Base-by-base conservation (phyloP, 2,329 filamentous ascomycete species). In the Dendrostoma leiphaemia region DNA sequence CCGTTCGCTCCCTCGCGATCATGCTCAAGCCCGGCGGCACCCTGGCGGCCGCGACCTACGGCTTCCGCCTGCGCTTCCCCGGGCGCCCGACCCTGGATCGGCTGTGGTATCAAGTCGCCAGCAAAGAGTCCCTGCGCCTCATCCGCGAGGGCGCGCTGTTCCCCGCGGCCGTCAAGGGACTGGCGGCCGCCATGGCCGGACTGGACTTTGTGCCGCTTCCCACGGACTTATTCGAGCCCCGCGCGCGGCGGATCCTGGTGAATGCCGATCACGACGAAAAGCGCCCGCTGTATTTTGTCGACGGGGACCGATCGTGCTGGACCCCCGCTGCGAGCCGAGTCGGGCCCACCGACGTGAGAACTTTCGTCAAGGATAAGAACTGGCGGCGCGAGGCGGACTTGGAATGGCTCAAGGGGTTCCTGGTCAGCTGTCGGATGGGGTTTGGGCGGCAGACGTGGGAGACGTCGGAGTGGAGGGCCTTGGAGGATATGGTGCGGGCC, bases 51-150 rank as follows among this genome's bases (percentile, higher is more conserved):
- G 56, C 41, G 12, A 62, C 57, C 1, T 61, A 61, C 29, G 53
- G 61, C 6, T 61, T 62, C 45, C 59, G 50, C 4, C 55, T 62
- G 24, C 46, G 47, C 12, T 62, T 62, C 32, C 60, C 58, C 2
- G 59, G 38, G 2, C 26, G 35, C 4, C 53, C 54, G 2, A 34
- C 34, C 1, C 41, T 57, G 2, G 51, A 59, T 19, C 23, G 38
- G 13, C 47, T 62, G n/a, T 61, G 58, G 58, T 56, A 57, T 51
- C 40, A 28, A 3, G 57, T 34, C 7, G 31, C 51, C 2, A 61
- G 55, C 41, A 46, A 51, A 7, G 61, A 61, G 24, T 55, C 56
- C 2, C 45, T 57, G 48, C 56, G 53, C 6, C 49, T 62, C 4
- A 48, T 62, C 12, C 44, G 37, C 6, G 52, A 54, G n/a, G 59